A percentile compares a stretch with the other conserved stretches of the same genome.
These are phyloP conservation scores for Podospora fimiseda DNA, from an alignment of 495 filamentous ascomycete species.

Conservation along the genomic window DNA sequence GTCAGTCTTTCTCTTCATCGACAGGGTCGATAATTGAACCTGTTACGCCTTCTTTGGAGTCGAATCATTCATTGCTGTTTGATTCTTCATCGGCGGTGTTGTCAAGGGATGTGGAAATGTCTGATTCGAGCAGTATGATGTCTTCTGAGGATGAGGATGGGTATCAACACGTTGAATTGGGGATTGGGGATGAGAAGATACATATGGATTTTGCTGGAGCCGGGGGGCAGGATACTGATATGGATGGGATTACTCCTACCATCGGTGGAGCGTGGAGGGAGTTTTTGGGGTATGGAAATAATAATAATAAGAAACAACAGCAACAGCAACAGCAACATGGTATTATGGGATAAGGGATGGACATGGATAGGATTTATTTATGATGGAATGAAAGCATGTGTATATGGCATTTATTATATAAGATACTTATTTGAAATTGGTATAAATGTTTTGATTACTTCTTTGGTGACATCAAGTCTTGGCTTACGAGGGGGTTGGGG, in stretches of 20 bases:
- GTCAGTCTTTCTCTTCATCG: background rate
- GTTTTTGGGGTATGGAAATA: background rate
- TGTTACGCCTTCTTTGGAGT: background rate
- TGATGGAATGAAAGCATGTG: no score
- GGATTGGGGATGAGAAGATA: background rate
- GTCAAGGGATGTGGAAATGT: constrained; percentile 41
- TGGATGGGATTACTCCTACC: constrained; percentile 29
- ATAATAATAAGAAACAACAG: no score
- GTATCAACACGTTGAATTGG: no score
- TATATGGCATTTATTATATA: no score
- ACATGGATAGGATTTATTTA: background rate
- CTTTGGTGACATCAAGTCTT: no score
- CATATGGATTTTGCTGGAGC: background rate
- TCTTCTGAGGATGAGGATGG: constrained; percentile 25
- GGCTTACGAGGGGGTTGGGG: no score
- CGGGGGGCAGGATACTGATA: constrained; percentile 26
- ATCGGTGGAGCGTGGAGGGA: constrained; percentile 9
- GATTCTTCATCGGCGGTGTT: background rate
- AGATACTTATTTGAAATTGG: no score
- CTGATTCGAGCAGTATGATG: constrained; percentile 31
- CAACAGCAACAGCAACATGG: background rate
- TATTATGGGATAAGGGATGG: background rate
- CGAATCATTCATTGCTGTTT: background rate
- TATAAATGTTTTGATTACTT: no score
- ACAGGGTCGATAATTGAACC: background rate